phyloP scores from a whole-genome alignment of 495 filamentous ascomycete species.

The Penicillium longicatenatum region DNA sequence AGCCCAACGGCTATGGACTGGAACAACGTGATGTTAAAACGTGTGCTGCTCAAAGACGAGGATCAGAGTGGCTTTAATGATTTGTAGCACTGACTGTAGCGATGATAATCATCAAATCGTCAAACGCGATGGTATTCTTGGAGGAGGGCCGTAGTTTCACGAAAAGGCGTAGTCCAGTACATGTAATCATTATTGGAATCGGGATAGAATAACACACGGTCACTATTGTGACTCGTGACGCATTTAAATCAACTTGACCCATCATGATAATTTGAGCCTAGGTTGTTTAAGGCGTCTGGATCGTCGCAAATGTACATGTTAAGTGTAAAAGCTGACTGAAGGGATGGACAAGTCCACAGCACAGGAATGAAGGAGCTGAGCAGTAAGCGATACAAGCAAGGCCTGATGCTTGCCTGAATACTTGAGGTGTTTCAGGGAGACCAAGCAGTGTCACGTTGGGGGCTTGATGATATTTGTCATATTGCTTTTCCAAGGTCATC shows the following conservation, averaged over 20 bases:
- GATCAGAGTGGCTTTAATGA: background rate
- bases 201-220: conserved; percentile 20
- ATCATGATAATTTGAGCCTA: background rate
- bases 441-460: no score
- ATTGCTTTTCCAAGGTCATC: background rate
- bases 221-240: conserved; percentile 14
- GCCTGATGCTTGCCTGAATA: background rate
- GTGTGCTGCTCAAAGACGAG: background rate
- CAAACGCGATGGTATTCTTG: conserved; percentile 14
- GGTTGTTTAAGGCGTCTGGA: background rate
- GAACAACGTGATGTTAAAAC: background rate
- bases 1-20: conserved; percentile 14
- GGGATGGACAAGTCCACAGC: background rate
- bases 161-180: conserved; percentile 21
- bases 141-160: conserved; percentile 14
- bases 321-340: background rate
- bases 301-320: background rate
- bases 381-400: background rate
- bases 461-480: background rate
- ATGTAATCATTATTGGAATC: conserved; percentile 21
- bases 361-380: background rate
- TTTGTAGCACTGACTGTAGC: conserved; percentile 12
- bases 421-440: background rate
- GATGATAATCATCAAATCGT: conserved; percentile 17
- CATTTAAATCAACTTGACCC: background rate